Percentiles rank a stretch among this genome's conserved stretches.
Evolutionary conservation across 139 green algal genomes (phyloP).

Genomic region (Astrephomene gubernaculifera): DNA sequence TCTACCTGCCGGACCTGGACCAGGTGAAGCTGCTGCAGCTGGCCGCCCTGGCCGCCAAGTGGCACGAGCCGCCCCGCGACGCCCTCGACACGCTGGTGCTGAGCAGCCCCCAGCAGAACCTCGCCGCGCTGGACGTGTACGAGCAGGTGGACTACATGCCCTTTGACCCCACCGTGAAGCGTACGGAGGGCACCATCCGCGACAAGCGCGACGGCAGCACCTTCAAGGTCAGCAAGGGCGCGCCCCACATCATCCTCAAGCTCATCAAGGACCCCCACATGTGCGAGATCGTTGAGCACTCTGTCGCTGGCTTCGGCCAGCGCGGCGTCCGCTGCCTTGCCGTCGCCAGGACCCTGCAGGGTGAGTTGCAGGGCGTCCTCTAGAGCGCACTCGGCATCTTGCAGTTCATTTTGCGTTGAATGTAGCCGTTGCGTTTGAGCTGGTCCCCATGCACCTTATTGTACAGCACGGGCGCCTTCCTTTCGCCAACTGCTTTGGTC

Average conservation of each 20-base stretch:
- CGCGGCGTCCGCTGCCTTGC: constrained; percentile 86
- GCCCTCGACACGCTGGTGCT: constrained; percentile 89
- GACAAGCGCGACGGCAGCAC: constrained; percentile 61
- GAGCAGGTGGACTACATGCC: constrained; percentile 82
- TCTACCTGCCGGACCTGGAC: constrained; percentile 64
- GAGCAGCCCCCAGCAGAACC: constrained; percentile 54
- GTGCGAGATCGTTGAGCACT: constrained; percentile 18
- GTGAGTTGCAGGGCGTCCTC: neutral
- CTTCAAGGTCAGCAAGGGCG: constrained; percentile 87
- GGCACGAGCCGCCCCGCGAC: constrained; percentile 88
- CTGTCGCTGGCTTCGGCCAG: constrained; percentile 74
- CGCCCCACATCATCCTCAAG: constrained; percentile 61
- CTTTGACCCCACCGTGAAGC: constrained; percentile 91
- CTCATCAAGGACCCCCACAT: constrained; percentile 29
- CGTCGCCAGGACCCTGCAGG: constrained; percentile 60
- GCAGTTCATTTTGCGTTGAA: constrained; percentile 84
- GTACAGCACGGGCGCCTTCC: constrained; percentile 52
- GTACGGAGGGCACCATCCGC: constrained; percentile 78
- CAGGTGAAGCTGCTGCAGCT: constrained; percentile 63
- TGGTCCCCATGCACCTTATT: constrained; percentile 89
- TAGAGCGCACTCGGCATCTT: neutral
- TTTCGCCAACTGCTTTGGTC: neutral
- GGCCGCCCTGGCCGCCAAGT: constrained; percentile 87
- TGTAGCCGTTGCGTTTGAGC: constrained; percentile 89
- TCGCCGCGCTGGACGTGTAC: constrained; percentile 65